A percentile compares a stretch with the other conserved stretches of the same genome.
Conservation (phyloP, 352 stramenopile genomes). For the Globisporangium yorkense region DNA sequence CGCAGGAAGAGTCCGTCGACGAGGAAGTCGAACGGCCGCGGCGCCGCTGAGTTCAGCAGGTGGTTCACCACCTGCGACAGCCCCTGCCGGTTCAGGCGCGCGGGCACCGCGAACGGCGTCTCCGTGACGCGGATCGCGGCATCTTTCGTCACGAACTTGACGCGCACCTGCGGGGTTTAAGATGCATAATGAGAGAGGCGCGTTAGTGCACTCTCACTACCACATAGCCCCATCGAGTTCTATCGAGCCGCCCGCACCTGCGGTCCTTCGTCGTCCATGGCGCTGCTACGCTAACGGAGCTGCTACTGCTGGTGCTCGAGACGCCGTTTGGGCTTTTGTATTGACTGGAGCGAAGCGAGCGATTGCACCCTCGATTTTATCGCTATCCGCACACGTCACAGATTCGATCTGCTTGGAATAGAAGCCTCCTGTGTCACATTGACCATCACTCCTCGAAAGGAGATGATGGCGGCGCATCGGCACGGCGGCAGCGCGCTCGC, state of each 20-base stretch:
- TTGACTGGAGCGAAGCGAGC: neutral
- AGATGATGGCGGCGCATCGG: neutral
- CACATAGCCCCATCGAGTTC: neutral
- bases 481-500: constrained; percentile 21
- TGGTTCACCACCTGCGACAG: constrained; percentile 90
- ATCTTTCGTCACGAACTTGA: constrained; percentile 90
- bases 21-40: constrained; percentile 85
- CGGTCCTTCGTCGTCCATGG: constrained; percentile 35
- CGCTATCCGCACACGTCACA: neutral
- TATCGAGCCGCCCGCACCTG: constrained; percentile 14
- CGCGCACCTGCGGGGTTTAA: constrained; percentile 51
- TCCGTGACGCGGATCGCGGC: constrained; percentile 83
- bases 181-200: neutral
- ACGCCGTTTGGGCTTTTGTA: neutral
- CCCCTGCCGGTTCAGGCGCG: constrained; percentile 64
- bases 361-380: neutral
- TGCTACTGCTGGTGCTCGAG: neutral
- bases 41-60: constrained; percentile 52
- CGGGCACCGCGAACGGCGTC: constrained; percentile 85
- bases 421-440: neutral
- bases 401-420: neutral
- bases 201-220: neutral
- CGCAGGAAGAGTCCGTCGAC: constrained; percentile 71
- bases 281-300: neutral
- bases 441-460: too few relatives aligned